Evolutionary conservation across 495 filamentous ascomycete genomes (phyloP), one percentile per base, ranked within the genome.

Genomic region (Xanthoparmelia taractica): DNA sequence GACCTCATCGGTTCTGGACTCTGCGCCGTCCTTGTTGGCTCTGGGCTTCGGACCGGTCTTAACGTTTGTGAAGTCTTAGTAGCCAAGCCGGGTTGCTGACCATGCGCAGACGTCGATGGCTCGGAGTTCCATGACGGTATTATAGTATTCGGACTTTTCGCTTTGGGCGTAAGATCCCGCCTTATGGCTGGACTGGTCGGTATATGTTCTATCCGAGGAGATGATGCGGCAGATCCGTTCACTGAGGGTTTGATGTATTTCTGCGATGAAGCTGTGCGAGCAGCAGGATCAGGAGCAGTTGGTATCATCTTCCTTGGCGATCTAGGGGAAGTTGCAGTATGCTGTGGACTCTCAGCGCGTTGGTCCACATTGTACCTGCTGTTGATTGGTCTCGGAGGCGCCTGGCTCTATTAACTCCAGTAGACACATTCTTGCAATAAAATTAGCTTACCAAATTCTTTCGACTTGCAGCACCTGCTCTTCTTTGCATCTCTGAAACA

Each of bases 401-500:
- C 38, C 69, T 71, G 38, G 27, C 40, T 34, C 10, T 20, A 29
- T 69, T 29, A 69, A 58, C 40, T 48, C 47, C 31, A 13, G 55
- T 52, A 52, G 34, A 23, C 17, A n/a, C 36, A 52, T 50, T 55
- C 20, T 54, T 60, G 27, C 27, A 27, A 47, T n/a, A 29, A 47
- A 29, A 7, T 41, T 13, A 25, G 73, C 73, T 73, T 66, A 78
- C 79, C 70, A 76, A 64, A 43, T 77, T 84, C 68, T 82, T 85
- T 48, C 85, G 81, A 74, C 87, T 91, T 40, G 87, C 87, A 65
- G 87, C 79, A 25, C 86, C 87, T 8, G 89, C 87, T 61, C 87
- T 84, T 67, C 80, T 80, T 68, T 91, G 87, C 80, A 94, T 91
- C 72, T 94, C 91, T 10, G 80, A 78, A 17, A 91, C 82, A 48